Evolutionary conservation across 371 early-diverging fungal species (phyloP).

Genomic region (Apophysomyces variabilis): DNA sequence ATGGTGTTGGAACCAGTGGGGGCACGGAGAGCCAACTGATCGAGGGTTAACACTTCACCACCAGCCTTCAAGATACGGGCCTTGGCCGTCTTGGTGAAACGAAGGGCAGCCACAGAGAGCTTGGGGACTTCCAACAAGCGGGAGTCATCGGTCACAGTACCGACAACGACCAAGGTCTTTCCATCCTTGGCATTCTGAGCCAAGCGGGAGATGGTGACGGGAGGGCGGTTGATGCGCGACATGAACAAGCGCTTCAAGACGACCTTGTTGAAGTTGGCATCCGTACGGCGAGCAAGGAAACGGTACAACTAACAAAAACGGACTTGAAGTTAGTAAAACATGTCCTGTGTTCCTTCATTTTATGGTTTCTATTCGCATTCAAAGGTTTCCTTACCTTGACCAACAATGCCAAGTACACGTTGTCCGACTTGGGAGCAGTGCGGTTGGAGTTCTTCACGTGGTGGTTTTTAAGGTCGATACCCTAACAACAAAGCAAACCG

Average conservation of each 20-base stretch:
- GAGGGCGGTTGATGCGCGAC: constrained; percentile 97
- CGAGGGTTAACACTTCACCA: constrained; percentile 97
- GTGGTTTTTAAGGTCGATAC: constrained; percentile 95
- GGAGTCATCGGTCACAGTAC: constrained; percentile 96
- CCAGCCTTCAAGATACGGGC: constrained; percentile 98
- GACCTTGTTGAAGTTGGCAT: constrained; percentile 97
- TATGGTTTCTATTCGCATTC: too few species aligned
- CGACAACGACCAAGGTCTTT: constrained; percentile 93
- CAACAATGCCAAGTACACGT: constrained; percentile 91
- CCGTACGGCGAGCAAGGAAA: constrained; percentile 98
- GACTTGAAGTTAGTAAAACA: background rate
- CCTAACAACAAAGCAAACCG: constrained; percentile 51
- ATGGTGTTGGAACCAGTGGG: constrained; percentile 97
- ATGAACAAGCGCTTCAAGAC: constrained; percentile 98
- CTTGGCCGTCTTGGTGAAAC: constrained; percentile 94
- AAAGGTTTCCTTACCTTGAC: constrained; percentile 77
- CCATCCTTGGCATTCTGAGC: constrained; percentile 69
- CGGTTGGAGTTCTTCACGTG: constrained; percentile 92
- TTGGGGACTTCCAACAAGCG: constrained; percentile 95
- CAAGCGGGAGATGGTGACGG: constrained; percentile 91
- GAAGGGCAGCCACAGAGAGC: constrained; percentile 94
- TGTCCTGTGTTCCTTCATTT: background rate
- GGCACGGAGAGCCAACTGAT: constrained; percentile 97
- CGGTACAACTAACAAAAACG: constrained; percentile 81
- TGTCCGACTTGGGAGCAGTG: constrained; percentile 83